phyloP scores from a whole-genome alignment of 208 protist species.

The Crithidia mellificae region DNA sequence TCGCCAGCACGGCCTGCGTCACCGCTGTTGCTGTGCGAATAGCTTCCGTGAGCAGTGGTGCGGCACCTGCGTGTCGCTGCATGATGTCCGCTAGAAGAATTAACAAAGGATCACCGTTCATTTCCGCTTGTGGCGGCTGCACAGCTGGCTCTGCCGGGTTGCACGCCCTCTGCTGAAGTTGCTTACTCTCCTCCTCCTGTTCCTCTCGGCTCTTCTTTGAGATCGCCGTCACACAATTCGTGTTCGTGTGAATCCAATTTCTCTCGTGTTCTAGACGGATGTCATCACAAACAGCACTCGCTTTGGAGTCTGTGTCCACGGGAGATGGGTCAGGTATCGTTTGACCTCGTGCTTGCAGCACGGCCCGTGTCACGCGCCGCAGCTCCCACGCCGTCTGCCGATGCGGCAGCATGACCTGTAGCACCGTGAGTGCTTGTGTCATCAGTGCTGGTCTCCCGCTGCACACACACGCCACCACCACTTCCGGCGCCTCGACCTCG shows the following conservation, averaged over 20 bases:
- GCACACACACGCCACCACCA: slow-evolving; percentile 43
- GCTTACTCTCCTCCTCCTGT: slow-evolving; percentile 1
- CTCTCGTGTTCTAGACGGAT: too few relatives aligned
- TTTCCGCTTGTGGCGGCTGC: too few relatives aligned
- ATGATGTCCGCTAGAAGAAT: slow-evolving; percentile 30
- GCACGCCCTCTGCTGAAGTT: too few relatives aligned
- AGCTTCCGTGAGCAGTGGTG: slow-evolving; percentile 20
- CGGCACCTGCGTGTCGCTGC: slow-evolving; percentile 11
- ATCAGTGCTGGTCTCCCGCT: slow-evolving; percentile 53
- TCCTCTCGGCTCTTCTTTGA: not conserved
- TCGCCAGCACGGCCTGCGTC: slow-evolving; percentile 10
- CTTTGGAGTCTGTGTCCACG: too few relatives aligned
- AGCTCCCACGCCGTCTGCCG: slow-evolving; percentile 52
- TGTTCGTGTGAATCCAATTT: not conserved
- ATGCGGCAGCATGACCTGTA: slow-evolving; percentile 50
- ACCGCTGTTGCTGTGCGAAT: slow-evolving; percentile 23
- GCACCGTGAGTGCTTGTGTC: slow-evolving; percentile 43
- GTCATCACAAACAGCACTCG: not conserved
- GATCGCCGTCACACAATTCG: too few relatives aligned
- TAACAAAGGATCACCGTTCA: slow-evolving; percentile 16
- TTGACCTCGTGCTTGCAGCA: too few relatives aligned
- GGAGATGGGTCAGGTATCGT: too few relatives aligned
- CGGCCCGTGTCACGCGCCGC: slow-evolving; percentile 42
- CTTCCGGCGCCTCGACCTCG: slow-evolving; percentile 55
- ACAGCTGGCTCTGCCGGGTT: too few relatives aligned